Evolutionary conservation across 116 monocot species (phyloP), one percentile per base, ranked within the genome.

Genomic region (Posidonia oceanica): DNA sequence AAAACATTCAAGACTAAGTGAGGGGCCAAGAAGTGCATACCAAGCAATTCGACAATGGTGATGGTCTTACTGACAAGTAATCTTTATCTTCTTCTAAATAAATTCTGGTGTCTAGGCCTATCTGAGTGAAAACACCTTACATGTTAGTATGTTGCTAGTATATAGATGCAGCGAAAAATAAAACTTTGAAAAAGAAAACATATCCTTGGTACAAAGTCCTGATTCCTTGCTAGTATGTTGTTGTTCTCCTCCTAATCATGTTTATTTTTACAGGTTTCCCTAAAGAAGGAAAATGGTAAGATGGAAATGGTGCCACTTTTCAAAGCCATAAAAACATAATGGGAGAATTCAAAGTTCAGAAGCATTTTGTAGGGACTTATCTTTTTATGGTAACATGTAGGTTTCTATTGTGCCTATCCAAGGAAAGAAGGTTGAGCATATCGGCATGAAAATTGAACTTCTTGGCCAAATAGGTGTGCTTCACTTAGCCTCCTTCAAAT

Each of bases 261-360:
- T 17, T 59, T 67, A 17, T 4, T 21, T 71, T 17, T 75, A 17
- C n/a, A 95, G 95, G 88, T 72, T 74, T 74, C 95, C 21, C 74
- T 91, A 61, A 95, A 94, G 79, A 94, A 95, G 76, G 95, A 95
- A 64, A 95, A 95, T 82, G 95, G 95, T 5, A 80, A 88, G 70
- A 75, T 83, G 14, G 53, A 63, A 22, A 78, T 88, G 79, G 88
- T 91, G 55, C 88, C 91, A 51, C 80, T 95, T 80, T 91, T 61
- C 88, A 88, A 61, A 95, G 84, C 69, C 84, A 88, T 61, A 91
- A 95, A 81, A 91, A 70, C 74, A 88, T 95, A 63, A 67, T 74
- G 64, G 95, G 95, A 36, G 29, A 29, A 29, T 29, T 29, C 29
- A 29, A 29, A 29, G 29, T 29, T 48, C 48, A 48, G 8, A 48